Percentiles rank a stretch among this genome's conserved stretches.
Evolutionary conservation across 345 rosid genomes (phyloP).

Genomic region (Zanthoxylum bungeanum): DNA sequence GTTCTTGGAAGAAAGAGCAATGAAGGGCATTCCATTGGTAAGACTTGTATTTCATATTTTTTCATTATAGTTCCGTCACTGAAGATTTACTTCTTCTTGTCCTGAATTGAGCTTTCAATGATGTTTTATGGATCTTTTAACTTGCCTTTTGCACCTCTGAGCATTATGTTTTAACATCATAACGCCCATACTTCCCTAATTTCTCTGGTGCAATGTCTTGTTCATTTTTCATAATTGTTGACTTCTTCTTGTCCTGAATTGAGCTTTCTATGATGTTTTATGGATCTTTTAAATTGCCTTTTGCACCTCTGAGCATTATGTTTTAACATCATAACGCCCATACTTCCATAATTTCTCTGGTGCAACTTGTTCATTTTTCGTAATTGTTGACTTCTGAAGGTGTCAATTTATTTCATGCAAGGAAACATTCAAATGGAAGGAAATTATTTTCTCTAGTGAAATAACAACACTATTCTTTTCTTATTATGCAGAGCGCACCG

Average conservation of each 20-base stretch:
- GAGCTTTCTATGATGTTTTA: no score
- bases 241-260: no score
- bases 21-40: conserved; percentile 70
- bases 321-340: no score
- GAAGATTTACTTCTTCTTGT: background rate
- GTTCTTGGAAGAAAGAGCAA: conserved; percentile 85
- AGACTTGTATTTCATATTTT: conserved; percentile 8
- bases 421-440: background rate
- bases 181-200: background rate
- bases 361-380: no score
- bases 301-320: no score
- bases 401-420: background rate
- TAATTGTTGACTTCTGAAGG: background rate
- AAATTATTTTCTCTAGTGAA: background rate
- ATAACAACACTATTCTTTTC: background rate
- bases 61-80: background rate
- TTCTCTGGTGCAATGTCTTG: background rate
- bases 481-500: conserved; percentile 46
- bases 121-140: background rate
- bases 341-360: no score
- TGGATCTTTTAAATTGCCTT: no score
- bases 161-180: background rate
- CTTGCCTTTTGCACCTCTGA: background rate
- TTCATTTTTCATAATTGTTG: no score
- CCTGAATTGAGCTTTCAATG: background rate